Evolutionary conservation across 306 rosid genomes (phyloP).

Genomic region (Acacia crassicarpa): DNA sequence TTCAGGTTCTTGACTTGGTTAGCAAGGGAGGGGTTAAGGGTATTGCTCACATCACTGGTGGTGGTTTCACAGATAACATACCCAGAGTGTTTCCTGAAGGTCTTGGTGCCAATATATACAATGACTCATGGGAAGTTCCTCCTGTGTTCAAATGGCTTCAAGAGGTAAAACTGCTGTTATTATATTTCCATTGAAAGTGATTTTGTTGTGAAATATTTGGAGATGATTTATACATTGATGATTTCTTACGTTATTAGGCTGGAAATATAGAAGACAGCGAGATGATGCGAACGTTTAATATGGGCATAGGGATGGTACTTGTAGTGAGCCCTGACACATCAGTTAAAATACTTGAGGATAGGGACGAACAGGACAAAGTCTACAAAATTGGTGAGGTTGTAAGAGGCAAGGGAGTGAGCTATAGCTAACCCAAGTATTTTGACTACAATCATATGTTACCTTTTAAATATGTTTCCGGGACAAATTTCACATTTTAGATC

Average conservation of each 20-base stretch:
- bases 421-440: background rate
- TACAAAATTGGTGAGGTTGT: slow-evolving; percentile 58
- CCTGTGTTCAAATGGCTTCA: slow-evolving; percentile 86
- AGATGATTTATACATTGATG: background rate
- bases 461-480: background rate
- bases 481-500: background rate
- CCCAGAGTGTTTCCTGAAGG: slow-evolving; percentile 89
- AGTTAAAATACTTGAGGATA: slow-evolving; percentile 38
- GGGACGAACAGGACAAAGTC: slow-evolving; percentile 30
- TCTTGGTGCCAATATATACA: slow-evolving; percentile 68
- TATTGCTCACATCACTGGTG: slow-evolving; percentile 88
- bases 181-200: background rate
- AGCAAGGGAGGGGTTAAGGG: slow-evolving; percentile 89
- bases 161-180: slow-evolving; percentile 55
- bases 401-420: slow-evolving; percentile 52
- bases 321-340: slow-evolving; percentile 53
- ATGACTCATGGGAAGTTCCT: slow-evolving; percentile 73
- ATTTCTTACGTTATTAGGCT: slow-evolving; percentile 33
- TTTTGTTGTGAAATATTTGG: background rate
- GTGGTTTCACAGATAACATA: slow-evolving; percentile 91
- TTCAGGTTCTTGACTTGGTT: slow-evolving; percentile 72
- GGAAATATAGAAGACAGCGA: slow-evolving; percentile 58
- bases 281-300: slow-evolving; percentile 68
- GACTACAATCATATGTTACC: background rate
- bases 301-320: slow-evolving; percentile 78